A percentile compares a stretch with the other conserved stretches of the same genome.
Conservation (phyloP, 2,329 filamentous ascomycete genomes). For the Trichoderma sp. region DNA sequence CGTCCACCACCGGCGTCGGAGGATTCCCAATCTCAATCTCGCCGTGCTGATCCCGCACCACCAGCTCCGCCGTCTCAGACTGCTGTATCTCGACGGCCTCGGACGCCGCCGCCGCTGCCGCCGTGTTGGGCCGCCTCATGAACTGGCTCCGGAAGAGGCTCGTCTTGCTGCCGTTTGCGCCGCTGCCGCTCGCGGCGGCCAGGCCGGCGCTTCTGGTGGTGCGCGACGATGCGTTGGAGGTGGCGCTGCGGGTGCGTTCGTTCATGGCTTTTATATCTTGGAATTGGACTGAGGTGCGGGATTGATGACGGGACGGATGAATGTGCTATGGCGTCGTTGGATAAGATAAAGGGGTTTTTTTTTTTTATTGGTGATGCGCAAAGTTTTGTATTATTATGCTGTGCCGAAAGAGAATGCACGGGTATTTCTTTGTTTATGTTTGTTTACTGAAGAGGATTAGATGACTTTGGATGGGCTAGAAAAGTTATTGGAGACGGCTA, state of each 20-base stretch:
- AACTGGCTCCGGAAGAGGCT: conserved; percentile 61
- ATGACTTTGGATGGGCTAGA: background rate
- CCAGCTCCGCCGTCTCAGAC: conserved; percentile 51
- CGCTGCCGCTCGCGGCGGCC: background rate
- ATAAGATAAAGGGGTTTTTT: background rate
- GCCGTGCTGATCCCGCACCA: conserved; percentile 60
- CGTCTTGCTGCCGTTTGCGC: conserved; percentile 20
- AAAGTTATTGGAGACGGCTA: background rate
- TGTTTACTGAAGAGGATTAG: background rate
- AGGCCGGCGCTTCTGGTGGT: conserved; percentile 5
- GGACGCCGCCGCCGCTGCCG: conserved; percentile 43
- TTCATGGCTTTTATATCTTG: background rate
- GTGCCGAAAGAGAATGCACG: background rate
- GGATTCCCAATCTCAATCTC: conserved; percentile 60
- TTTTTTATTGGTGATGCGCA: background rate
- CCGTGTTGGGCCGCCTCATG: conserved; percentile 53
- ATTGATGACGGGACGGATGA: background rate
- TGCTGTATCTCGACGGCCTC: conserved; percentile 45
- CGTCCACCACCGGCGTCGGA: conserved; percentile 51
- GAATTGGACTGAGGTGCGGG: background rate
- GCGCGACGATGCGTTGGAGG: conserved; percentile 12
- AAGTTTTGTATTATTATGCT: background rate
- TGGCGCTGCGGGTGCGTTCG: conserved; percentile 14
- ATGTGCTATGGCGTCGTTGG: background rate
- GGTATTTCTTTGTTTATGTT: background rate